These are phyloP conservation scores for Trichoderma guizhouense DNA, from an alignment of 2,329 filamentous ascomycete genomes.

Conservation along the genomic window DNA sequence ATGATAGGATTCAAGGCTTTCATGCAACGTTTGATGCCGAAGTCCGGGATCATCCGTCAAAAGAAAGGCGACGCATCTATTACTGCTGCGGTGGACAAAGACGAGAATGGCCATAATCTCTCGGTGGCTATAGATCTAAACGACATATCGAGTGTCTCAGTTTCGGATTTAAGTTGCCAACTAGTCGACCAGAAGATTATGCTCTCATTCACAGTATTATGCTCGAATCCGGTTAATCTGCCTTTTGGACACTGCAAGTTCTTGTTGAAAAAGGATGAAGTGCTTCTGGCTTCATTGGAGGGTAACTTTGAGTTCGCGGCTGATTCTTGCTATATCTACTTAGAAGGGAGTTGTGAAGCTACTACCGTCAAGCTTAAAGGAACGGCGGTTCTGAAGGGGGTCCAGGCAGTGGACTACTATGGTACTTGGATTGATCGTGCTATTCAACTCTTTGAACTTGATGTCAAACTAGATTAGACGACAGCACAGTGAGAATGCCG, in stretches of 20 bases:
- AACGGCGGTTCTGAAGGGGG: neutral
- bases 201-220: fast-evolving
- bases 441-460: neutral
- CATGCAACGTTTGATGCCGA: neutral
- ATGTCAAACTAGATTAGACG: neutral
- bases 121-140: neutral
- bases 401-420: neutral
- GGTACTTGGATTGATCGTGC: neutral
- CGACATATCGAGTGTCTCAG: neutral
- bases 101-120: neutral
- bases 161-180: neutral
- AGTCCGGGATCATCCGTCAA: neutral
- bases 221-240: neutral
- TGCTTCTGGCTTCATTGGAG: neutral
- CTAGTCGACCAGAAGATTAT: neutral
- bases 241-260: neutral
- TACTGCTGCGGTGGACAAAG: neutral
- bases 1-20: neutral
- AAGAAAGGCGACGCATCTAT: neutral
- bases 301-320: neutral
- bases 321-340: neutral
- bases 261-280: neutral
- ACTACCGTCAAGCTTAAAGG: neutral
- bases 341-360: neutral
- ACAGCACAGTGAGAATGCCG: no score